A percentile compares a stretch with the other conserved stretches of the same genome.
phyloP scores from a whole-genome alignment of 495 filamentous ascomycete genomes.

The Hyaloscypha hepaticicola region DNA sequence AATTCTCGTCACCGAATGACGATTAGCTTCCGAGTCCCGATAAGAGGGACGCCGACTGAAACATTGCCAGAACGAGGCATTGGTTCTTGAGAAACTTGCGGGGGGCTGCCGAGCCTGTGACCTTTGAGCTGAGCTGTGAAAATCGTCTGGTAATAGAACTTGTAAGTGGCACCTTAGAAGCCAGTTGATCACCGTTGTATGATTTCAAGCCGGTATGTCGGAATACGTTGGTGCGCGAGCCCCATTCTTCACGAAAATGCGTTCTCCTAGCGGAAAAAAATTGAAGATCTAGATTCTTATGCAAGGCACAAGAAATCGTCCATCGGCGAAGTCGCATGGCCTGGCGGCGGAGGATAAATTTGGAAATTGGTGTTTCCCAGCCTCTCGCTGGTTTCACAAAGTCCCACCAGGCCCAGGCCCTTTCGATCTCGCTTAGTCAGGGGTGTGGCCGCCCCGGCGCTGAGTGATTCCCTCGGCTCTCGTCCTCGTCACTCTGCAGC shows the following conservation, averaged over 20 bases:
- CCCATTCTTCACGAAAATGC: not conserved
- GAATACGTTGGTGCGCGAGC: not conserved
- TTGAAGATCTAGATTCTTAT: not conserved
- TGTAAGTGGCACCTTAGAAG: no score
- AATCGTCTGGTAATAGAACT: not conserved
- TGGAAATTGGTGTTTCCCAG: slow-evolving; percentile 1
- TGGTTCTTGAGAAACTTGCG: not conserved
- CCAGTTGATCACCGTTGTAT: no score
- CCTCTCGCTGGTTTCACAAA: not conserved
- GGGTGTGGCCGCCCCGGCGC: not conserved
- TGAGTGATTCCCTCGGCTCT: not conserved
- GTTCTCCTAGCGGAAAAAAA: not conserved
- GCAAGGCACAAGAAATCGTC: slow-evolving; percentile 1
- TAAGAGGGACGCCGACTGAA: not conserved
- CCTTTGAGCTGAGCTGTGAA: not conserved
- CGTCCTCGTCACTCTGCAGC: not conserved
- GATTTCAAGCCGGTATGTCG: not conserved
- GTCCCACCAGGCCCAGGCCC: no score
- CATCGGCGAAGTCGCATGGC: not conserved
- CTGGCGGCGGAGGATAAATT: not conserved
- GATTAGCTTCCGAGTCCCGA: not conserved
- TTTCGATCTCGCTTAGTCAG: not conserved
- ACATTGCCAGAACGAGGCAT: not conserved
- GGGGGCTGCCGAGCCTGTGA: not conserved
- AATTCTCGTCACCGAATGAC: not conserved